Percentiles rank a stretch among this genome's conserved stretches.
These are phyloP conservation scores for Barnettozyma californica DNA, from an alignment of 805 yeast species.

Conservation along the genomic window DNA sequence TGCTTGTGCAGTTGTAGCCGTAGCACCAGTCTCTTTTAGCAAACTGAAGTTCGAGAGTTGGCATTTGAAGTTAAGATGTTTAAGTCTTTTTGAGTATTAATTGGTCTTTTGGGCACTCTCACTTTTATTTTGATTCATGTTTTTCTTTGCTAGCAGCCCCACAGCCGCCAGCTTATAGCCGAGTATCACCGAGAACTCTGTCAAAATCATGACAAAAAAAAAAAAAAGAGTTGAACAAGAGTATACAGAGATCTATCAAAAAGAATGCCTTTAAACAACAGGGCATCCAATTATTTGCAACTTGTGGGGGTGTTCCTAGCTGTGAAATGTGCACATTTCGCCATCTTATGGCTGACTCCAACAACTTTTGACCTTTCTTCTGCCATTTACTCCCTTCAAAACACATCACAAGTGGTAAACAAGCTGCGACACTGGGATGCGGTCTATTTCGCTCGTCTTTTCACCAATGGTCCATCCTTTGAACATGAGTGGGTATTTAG, in stretches of 20 bases:
- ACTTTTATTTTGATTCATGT: not conserved
- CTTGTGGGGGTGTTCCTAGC: not conserved
- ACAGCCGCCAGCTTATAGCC: not conserved
- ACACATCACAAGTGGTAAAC: constrained; percentile 19
- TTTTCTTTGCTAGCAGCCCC: not conserved
- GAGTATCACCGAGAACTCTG: not conserved
- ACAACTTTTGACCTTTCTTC: constrained; percentile 9
- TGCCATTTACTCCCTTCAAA: not conserved
- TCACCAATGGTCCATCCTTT: constrained; percentile 42
- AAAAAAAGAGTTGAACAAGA: no score
- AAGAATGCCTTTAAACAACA: not conserved
- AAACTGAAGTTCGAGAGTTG: not conserved
- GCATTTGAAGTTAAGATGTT: not conserved
- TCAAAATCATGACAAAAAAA: no score
- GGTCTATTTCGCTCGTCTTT: constrained; percentile 64
- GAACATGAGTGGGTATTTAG: constrained; percentile 93
- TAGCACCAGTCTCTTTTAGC: constrained; percentile 10
- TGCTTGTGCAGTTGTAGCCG: constrained; percentile 17
- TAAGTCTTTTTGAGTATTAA: not conserved
- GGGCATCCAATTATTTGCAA: not conserved
- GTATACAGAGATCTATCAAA: not conserved
- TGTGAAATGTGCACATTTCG: constrained; percentile 1
- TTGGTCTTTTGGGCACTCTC: not conserved
- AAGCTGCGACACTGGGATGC: constrained; percentile 79
- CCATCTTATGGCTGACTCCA: constrained; percentile 1